Conservation (phyloP, 805 yeast species). For the Yarrowia sp. region DNA sequence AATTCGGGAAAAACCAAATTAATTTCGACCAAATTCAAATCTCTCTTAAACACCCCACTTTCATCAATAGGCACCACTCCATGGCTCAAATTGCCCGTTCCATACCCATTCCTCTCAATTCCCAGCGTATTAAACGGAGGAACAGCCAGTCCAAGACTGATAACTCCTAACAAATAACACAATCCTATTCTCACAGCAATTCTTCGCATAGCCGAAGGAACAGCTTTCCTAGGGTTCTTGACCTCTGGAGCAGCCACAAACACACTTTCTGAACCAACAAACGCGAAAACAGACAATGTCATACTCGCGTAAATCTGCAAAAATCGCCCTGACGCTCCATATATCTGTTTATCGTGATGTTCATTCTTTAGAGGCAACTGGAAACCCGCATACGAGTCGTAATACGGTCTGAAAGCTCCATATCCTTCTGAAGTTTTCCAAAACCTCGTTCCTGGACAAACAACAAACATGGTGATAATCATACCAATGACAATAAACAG, state of each 20-base stretch:
- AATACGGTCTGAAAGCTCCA: constrained; percentile 66
- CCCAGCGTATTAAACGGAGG: constrained; percentile 48
- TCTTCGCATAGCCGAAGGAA: constrained; percentile 73
- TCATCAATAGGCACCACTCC: not conserved
- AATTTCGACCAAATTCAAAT: too few relatives aligned
- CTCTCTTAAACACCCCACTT: not conserved
- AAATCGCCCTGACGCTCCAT: constrained; percentile 44
- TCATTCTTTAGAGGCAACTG: not conserved
- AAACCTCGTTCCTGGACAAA: constrained; percentile 59
- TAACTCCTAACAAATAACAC: constrained; percentile 63
- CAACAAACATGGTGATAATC: constrained; percentile 60
- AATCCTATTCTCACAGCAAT: constrained; percentile 69
- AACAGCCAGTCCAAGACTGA: constrained; percentile 67
- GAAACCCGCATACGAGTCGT: constrained; percentile 12
- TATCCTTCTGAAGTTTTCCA: constrained; percentile 49
- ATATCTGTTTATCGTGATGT: not conserved
- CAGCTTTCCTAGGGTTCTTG: constrained; percentile 70
- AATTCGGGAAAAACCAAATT: too few relatives aligned
- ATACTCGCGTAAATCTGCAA: constrained; percentile 53
- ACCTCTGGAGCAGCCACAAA: constrained; percentile 85
- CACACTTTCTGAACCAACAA: constrained; percentile 79
- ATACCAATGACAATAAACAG: constrained; percentile 48
- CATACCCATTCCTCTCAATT: not conserved
- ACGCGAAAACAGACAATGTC: constrained; percentile 67
- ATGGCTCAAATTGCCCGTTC: not conserved